phyloP scores from a whole-genome alignment of 176 grass and related monocot species.

The Poa pratensis region DNA sequence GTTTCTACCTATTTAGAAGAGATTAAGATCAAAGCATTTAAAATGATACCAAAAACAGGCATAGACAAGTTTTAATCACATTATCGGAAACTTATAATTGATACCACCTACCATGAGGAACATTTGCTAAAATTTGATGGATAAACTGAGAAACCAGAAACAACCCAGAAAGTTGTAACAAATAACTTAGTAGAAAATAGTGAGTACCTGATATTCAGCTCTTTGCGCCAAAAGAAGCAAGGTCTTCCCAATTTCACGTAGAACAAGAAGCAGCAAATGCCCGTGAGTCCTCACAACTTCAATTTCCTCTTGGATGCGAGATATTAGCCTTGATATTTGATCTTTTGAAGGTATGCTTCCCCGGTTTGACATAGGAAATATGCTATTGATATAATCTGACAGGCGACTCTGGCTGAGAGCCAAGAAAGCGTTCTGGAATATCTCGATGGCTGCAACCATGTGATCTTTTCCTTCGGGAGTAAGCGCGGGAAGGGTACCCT shows the following conservation, averaged over 20 bases:
- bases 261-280: conserved; percentile 77
- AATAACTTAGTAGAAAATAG: conserved; percentile 38
- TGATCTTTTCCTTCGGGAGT: conserved; percentile 76
- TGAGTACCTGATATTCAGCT: conserved; percentile 94
- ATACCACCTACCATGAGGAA: neutral
- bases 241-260: conserved; percentile 88
- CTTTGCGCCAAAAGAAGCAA: conserved; percentile 81
- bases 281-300: conserved; percentile 97
- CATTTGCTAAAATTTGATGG: conserved; percentile 12
- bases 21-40: neutral
- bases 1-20: neutral
- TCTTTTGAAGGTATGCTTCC: conserved; percentile 95
- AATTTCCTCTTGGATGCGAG: conserved; percentile 95
- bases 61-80: conserved; percentile 18
- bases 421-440: conserved; percentile 87
- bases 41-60: neutral
- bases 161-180: conserved; percentile 20
- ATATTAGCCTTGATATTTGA: conserved; percentile 94
- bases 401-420: conserved; percentile 83
- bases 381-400: conserved; percentile 93
- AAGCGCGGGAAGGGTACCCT: conserved; percentile 85
- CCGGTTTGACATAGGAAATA: conserved; percentile 87
- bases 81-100: neutral
- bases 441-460: conserved; percentile 81
- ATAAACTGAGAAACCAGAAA: conserved; percentile 13